Evolutionary conservation across 1,139 yeast species (phyloP).

Genomic region (Zygotorulaspora mrakii): DNA sequence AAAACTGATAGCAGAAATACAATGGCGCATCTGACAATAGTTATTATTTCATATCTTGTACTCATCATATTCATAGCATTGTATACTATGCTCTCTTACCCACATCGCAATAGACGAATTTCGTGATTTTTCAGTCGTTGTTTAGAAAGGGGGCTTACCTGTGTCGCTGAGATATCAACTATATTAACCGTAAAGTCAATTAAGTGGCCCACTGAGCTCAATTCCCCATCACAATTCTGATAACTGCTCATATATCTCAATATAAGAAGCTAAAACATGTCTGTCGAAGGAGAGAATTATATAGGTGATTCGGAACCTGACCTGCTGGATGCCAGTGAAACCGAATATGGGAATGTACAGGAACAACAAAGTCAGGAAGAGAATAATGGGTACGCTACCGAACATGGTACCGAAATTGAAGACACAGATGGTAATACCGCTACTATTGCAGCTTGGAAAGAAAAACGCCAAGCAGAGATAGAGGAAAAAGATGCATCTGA

Average conservation of each 20-base stretch:
- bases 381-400: constrained; percentile 12
- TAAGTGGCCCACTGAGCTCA: no score
- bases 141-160: constrained; percentile 1
- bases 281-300: constrained; percentile 11
- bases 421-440: constrained; percentile 7
- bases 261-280: no score
- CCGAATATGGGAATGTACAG: constrained; percentile 1
- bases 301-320: constrained; percentile 9
- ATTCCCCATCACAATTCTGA: neutral
- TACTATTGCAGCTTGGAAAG: constrained; percentile 64
- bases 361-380: constrained; percentile 14
- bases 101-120: neutral
- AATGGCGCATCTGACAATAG: no score
- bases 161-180: neutral
- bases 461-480: constrained; percentile 77
- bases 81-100: neutral
- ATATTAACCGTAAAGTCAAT: neutral
- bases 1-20: no score
- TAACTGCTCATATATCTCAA: neutral
- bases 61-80: no score
- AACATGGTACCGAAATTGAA: constrained; percentile 17
- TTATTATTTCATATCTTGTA: no score
- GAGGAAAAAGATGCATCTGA: constrained; percentile 76
- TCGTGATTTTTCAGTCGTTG: neutral
- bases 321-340: constrained; percentile 2